Evolutionary conservation across 2,329 filamentous ascomycete genomes (phyloP), one percentile per base, ranked within the genome.

Genomic region (Talaromyces piceae): DNA sequence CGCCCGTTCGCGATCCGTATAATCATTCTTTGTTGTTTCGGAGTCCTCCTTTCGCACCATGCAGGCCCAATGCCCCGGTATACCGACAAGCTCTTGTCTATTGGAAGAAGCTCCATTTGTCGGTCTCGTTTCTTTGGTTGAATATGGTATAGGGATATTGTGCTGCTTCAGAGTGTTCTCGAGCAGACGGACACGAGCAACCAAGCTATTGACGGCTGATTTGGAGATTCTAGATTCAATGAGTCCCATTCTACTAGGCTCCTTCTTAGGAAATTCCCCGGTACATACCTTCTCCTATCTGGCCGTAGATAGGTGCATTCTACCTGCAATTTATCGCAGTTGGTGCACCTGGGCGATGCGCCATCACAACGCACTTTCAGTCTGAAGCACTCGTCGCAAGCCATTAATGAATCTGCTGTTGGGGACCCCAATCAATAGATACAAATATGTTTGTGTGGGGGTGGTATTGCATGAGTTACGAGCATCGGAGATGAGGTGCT

Each of bases 341-440:
- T 57, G 45, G 53, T 43, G 33, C 55, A 57, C 2, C 44, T 22
- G 4, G 55, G 55, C 18, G 50, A 55, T 33, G 51, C 51, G 16
- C 50, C 53, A 51, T 57, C 48, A 46, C 55, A 57, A 18, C 55
- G 53, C 18, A 57, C 53, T 41, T 55, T 57, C 28, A 57, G 49
- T 13, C 55, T 50, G 13, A 52, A 52, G 22, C 55, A 55, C 13
- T 57, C 53, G 37, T 57, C 55, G 31, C 55, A 57, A 6, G 55
- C 53, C 26, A 48, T 55, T 25, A 12, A 25, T 12, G 20, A 12
- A 41, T 5, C 18, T 25, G 16, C 4, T 6, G 39, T 41, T 25
- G 9, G n/a, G n/a, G n/a, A n/a, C n/a, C n/a, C n/a, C n/a, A n/a
- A n/a, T n/a, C 13, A 30, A 30, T 30, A 30, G 28, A 30, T 30